These are phyloP conservation scores for Fusarium floridanum DNA, from an alignment of 2,329 filamentous ascomycete genomes.

Conservation along the genomic window DNA sequence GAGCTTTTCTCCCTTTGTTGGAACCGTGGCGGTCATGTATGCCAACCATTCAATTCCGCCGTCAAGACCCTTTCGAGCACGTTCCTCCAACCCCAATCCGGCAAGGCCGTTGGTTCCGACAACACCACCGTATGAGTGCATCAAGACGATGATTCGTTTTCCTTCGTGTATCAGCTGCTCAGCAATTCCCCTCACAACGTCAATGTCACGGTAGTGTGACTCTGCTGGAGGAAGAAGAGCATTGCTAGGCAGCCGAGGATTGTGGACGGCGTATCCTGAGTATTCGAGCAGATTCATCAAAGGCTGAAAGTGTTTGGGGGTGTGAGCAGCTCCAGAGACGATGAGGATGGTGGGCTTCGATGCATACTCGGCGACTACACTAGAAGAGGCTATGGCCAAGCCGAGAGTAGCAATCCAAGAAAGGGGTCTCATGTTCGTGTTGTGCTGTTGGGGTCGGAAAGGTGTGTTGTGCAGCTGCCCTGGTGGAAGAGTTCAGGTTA, in stretches of 20 bases:
- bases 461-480: not conserved
- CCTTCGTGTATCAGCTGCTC: not conserved
- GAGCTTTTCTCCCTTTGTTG: not conserved
- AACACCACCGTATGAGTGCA: not conserved
- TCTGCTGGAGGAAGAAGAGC: not conserved
- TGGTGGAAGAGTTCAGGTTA: not conserved
- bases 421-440: not conserved
- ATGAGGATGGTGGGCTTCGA: not conserved
- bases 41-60: not conserved
- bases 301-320: not conserved
- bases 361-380: not conserved
- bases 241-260: not conserved
- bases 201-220: not conserved
- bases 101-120: not conserved
- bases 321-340: not conserved
- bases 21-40: not conserved
- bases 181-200: not conserved
- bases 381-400: not conserved
- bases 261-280: not conserved
- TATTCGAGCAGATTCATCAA: not conserved
- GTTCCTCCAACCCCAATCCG: not conserved
- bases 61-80: not conserved
- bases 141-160: not conserved
- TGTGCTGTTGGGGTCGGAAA: not conserved
- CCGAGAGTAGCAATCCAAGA: not conserved